These are phyloP conservation scores for Liquidambar formosana DNA, from an alignment of 164 flowering plant species.

Conservation along the genomic window DNA sequence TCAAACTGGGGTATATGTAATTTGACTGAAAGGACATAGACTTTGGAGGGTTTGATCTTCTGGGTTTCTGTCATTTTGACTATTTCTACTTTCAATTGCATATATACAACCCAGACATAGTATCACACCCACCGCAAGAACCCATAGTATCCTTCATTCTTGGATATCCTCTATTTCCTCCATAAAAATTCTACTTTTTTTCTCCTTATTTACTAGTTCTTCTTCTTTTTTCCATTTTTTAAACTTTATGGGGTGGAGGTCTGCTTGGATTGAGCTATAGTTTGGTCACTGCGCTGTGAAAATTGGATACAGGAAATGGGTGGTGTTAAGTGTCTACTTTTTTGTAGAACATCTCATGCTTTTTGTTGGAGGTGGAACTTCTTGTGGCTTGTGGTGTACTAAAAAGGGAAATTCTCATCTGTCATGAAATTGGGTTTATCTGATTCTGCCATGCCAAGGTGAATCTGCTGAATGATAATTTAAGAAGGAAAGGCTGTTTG, in stretches of 20 bases:
- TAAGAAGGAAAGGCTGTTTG: not conserved
- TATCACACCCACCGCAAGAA: constrained; percentile 6
- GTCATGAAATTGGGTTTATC: constrained; percentile 13
- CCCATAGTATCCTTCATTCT: constrained; percentile 12
- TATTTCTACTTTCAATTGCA: constrained; percentile 13
- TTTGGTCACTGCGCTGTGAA: not conserved
- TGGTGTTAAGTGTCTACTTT: constrained; percentile 4
- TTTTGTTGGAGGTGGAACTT: constrained; percentile 19
- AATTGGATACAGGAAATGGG: constrained; percentile 7
- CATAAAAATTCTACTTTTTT: constrained; percentile 2
- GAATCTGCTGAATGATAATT: constrained; percentile 11
- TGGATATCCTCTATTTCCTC: constrained; percentile 17
- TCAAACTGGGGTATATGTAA: constrained; percentile 35
- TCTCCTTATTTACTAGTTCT: not conserved
- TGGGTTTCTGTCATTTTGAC: constrained; percentile 25
- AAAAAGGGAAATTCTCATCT: constrained; percentile 9
- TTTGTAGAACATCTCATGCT: constrained; percentile 18
- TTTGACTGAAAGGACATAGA: constrained; percentile 39
- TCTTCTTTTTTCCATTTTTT: no score
- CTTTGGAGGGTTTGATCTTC: constrained; percentile 24
- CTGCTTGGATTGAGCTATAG: not conserved
- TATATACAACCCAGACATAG: constrained; percentile 12
- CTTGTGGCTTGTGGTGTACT: constrained; percentile 11
- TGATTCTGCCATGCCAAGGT: not conserved
- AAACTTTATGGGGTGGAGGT: not conserved